phyloP scores from a whole-genome alignment of 2,329 filamentous ascomycete species.

The Xenoacremonium recifei region DNA sequence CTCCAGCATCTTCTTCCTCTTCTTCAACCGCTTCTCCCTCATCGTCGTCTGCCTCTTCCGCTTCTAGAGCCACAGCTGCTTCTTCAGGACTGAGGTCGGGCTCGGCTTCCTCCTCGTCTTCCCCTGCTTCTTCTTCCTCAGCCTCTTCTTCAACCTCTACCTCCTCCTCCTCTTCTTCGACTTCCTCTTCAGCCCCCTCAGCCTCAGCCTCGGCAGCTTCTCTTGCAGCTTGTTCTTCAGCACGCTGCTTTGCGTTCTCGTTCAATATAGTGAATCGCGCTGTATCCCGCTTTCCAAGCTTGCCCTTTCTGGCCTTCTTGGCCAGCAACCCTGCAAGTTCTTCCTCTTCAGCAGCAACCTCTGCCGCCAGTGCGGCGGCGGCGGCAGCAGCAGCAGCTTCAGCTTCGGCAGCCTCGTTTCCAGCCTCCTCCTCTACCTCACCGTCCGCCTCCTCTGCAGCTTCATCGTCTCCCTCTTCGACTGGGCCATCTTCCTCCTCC shows the following conservation, averaged over 20 bases:
- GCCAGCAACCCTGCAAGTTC: conserved; percentile 41
- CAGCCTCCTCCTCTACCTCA: conserved; percentile 20
- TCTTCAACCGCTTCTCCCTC: conserved; percentile 9
- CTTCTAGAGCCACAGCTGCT: conserved; percentile 1
- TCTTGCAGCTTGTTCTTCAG: conserved; percentile 38
- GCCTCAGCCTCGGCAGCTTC: conserved; percentile 28
- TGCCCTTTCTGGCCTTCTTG: conserved; percentile 51
- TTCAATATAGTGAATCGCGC: conserved; percentile 41
- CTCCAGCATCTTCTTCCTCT: background rate
- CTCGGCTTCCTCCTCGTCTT: background rate
- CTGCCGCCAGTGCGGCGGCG: conserved; percentile 10
- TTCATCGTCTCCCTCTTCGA: conserved; percentile 1
- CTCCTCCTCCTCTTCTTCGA: conserved; percentile 8
- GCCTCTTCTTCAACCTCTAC: conserved; percentile 3
- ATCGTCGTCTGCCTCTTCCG: conserved; percentile 26
- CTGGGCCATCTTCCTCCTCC: conserved; percentile 26
- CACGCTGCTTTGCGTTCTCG: conserved; percentile 32
- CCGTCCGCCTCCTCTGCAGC: conserved; percentile 34
- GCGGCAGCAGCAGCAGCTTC: conserved; percentile 15
- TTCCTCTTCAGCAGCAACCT: conserved; percentile 30
- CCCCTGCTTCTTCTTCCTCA: background rate
- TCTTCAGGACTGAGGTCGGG: too few species aligned
- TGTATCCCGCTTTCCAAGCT: conserved; percentile 43
- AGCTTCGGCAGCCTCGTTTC: conserved; percentile 14
- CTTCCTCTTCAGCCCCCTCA: conserved; percentile 9